Conservation (phyloP, 306 rosid genomes). For the Cyamopsis tetragonoloba region DNA sequence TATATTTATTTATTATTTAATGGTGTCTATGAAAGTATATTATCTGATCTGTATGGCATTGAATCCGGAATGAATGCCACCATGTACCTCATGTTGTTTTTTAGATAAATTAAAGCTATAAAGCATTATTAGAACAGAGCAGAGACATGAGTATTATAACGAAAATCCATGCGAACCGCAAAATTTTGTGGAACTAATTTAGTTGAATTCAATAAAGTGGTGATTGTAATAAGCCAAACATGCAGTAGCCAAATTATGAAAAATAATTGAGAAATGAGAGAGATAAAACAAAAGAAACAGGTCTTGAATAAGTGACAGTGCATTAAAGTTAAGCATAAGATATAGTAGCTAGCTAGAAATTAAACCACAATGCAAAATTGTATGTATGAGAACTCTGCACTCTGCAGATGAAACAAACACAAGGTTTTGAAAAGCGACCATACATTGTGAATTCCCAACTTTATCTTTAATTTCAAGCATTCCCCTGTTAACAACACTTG, state of each 20-base stretch:
- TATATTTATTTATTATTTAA: too few relatives aligned
- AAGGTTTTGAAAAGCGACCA: constrained; percentile 21
- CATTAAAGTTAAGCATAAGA: background rate
- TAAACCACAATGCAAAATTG: constrained; percentile 15
- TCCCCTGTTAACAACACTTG: constrained; percentile 37
- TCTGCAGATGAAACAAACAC: constrained; percentile 16
- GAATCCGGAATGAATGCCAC: background rate
- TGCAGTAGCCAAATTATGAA: background rate
- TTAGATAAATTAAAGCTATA: background rate
- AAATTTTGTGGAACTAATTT: background rate
- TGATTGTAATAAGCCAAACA: background rate
- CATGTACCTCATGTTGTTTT: background rate
- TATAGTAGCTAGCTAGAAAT: background rate
- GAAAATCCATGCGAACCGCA: background rate
- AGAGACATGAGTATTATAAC: background rate
- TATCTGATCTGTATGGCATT: background rate
- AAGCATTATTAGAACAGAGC: background rate
- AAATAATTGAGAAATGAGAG: background rate
- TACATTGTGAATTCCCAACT: constrained; percentile 8
- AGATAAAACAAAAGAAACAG: background rate
- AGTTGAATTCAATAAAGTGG: too few relatives aligned
- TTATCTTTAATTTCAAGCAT: too few relatives aligned
- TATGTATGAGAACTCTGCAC: too few relatives aligned
- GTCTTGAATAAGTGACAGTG: background rate
- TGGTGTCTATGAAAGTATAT: too few relatives aligned